These are phyloP conservation scores for Fragilaria radians DNA, from an alignment of 108 stramenopile genomes.

Conservation along the genomic window DNA sequence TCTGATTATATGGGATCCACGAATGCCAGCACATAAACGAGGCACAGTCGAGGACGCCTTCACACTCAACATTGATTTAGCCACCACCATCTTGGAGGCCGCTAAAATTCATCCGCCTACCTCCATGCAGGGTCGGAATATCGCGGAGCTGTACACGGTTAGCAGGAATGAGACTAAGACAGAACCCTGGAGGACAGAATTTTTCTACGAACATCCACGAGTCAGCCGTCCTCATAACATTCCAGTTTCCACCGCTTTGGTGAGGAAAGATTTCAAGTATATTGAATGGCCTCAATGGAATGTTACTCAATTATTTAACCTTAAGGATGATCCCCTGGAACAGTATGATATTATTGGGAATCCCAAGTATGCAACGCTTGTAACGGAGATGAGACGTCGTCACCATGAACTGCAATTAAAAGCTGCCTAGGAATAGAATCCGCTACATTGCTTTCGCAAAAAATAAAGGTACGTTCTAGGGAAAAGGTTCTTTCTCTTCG, in stretches of 20 bases:
- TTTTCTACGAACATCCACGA: conserved; percentile 54
- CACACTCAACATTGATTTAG: conserved; percentile 62
- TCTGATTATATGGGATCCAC: conserved; percentile 60
- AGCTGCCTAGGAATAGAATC: no score
- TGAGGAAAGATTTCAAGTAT: conserved; percentile 53
- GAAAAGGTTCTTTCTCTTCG: no score
- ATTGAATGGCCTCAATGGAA: no score
- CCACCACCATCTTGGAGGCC: conserved; percentile 54
- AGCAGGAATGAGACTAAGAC: conserved; percentile 18
- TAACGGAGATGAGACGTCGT: no score
- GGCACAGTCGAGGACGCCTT: conserved; percentile 48
- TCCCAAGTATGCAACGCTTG: no score
- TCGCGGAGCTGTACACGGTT: conserved; percentile 49
- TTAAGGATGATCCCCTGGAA: no score
- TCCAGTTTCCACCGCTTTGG: conserved; percentile 41
- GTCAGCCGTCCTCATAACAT: no score
- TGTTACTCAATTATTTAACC: no score
- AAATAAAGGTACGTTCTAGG: no score
- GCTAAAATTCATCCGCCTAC: conserved; percentile 42
- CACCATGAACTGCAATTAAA: no score
- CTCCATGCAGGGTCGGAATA: conserved; percentile 60
- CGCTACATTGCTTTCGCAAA: no score
- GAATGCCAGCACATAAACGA: conserved; percentile 37
- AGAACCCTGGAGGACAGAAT: conserved; percentile 48
- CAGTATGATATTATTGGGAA: no score